A percentile compares a stretch with the other conserved stretches of the same genome.
phyloP scores from a whole-genome alignment of 2,329 filamentous ascomycete genomes.

The Colletotrichum sp. region DNA sequence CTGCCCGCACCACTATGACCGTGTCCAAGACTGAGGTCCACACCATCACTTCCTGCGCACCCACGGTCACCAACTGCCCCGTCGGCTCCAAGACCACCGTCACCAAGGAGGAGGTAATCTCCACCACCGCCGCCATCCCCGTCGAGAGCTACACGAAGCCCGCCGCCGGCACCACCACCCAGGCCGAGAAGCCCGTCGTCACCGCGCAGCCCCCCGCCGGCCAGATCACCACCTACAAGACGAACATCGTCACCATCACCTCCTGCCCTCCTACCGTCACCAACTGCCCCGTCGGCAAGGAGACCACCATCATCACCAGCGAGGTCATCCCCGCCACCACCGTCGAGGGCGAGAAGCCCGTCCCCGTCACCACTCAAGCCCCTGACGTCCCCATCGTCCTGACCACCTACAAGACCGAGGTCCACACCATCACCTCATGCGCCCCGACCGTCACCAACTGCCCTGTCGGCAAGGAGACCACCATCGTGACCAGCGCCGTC shows the following conservation, averaged over 20 bases:
- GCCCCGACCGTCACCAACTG: constrained; percentile 27
- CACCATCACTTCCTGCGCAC: constrained; percentile 34
- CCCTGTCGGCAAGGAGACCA: constrained; percentile 14
- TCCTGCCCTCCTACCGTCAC: constrained; percentile 51
- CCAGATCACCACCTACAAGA: constrained; percentile 39
- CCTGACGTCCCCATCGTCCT: constrained; percentile 22
- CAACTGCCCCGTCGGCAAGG: constrained; percentile 11
- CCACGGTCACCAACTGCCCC: constrained; percentile 28
- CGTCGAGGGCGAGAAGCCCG: constrained; percentile 18
- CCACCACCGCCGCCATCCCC: background rate
- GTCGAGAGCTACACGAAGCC: constrained; percentile 19
- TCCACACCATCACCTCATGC: constrained; percentile 35
- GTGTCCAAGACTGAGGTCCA: constrained; percentile 27
- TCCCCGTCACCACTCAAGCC: constrained; percentile 46
- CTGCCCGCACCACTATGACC: constrained; percentile 3
- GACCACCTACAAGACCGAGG: constrained; percentile 26
- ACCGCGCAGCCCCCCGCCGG: background rate
- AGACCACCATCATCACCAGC: constrained; percentile 8
- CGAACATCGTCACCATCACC: constrained; percentile 58
- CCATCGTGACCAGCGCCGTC: constrained; percentile 38
- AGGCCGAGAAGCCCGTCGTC: background rate
- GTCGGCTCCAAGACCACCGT: constrained; percentile 3
- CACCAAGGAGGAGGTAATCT: constrained; percentile 14
- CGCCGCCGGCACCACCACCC: background rate
- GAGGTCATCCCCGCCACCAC: constrained; percentile 23